These are phyloP conservation scores for Prasinococcaceae sp. DNA, from an alignment of 139 green algal species.

Conservation along the genomic window DNA sequence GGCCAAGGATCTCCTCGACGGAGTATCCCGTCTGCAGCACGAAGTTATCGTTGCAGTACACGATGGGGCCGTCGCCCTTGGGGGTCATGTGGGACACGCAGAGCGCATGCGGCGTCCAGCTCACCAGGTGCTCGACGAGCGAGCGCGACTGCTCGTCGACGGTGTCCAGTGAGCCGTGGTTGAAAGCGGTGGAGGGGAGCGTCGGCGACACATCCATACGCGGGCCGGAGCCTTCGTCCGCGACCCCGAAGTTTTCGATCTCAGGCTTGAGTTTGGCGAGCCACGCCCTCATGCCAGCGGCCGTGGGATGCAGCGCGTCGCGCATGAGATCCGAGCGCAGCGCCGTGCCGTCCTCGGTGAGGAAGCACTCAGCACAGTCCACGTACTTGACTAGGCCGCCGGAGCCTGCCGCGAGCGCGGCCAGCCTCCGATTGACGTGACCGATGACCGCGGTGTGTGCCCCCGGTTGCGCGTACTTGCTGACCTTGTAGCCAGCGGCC, in stretches of 20 bases:
- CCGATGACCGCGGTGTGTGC: not conserved
- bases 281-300: constrained; percentile 1
- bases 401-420: not conserved
- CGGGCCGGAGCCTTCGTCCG: not conserved
- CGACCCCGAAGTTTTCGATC: not conserved
- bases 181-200: too few relatives aligned
- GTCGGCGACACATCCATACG: not conserved
- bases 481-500: not conserved
- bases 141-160: not conserved
- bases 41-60: too few relatives aligned
- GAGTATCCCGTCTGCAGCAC: too few relatives aligned
- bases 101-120: not conserved
- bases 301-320: not conserved
- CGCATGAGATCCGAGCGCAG: not conserved
- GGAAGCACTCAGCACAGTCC: not conserved
- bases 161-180: not conserved
- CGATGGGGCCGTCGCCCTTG: too few relatives aligned
- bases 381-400: not conserved
- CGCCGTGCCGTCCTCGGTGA: not conserved
- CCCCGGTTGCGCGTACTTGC: not conserved
- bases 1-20: too few relatives aligned
- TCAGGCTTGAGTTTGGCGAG: not conserved
- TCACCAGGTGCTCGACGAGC: not conserved
- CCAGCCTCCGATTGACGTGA: not conserved
- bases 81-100: too few relatives aligned